phyloP scores from a whole-genome alignment of 176 grass and related monocot genomes.

The Oryza nivara region DNA sequence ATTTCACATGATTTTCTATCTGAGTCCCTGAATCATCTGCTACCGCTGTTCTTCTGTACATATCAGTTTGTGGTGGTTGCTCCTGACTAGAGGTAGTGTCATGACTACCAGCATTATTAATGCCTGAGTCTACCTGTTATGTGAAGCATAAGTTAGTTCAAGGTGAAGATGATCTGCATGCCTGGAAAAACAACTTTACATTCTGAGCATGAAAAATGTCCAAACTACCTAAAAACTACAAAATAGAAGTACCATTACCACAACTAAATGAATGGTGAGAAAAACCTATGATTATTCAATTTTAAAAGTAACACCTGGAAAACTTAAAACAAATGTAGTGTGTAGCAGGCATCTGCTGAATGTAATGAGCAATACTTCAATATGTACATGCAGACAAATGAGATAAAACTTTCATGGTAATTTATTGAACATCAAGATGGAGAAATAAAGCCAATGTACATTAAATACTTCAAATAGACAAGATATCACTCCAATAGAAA shows the following conservation, averaged over 20 bases:
- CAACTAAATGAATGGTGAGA: slow-evolving; percentile 2
- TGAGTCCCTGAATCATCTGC: slow-evolving; percentile 37
- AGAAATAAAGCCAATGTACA: background rate
- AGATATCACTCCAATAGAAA: background rate
- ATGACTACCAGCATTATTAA: slow-evolving; percentile 54
- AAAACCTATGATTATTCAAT: background rate
- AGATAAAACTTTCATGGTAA: background rate
- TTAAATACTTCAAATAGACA: too few relatives aligned
- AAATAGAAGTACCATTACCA: background rate
- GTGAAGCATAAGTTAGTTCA: slow-evolving; percentile 18
- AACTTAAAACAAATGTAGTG: background rate
- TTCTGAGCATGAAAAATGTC: slow-evolving; percentile 26
- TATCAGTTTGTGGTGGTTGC: slow-evolving; percentile 42
- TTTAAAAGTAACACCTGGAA: background rate
- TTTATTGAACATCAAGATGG: slow-evolving; percentile 25
- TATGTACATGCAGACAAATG: background rate
- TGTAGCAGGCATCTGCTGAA: background rate
- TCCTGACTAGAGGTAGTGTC: slow-evolving; percentile 72
- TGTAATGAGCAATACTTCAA: background rate
- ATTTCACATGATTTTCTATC: slow-evolving; percentile 46
- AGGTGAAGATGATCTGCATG: background rate
- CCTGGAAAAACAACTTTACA: too few relatives aligned
- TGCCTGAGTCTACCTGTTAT: slow-evolving; percentile 49
- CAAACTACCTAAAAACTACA: background rate
- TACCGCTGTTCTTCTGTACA: slow-evolving; percentile 41